A percentile compares a stretch with the other conserved stretches of the same genome.
Evolutionary conservation across 2,329 filamentous ascomycete genomes (phyloP).

Genomic region (Phialophora expanda): DNA sequence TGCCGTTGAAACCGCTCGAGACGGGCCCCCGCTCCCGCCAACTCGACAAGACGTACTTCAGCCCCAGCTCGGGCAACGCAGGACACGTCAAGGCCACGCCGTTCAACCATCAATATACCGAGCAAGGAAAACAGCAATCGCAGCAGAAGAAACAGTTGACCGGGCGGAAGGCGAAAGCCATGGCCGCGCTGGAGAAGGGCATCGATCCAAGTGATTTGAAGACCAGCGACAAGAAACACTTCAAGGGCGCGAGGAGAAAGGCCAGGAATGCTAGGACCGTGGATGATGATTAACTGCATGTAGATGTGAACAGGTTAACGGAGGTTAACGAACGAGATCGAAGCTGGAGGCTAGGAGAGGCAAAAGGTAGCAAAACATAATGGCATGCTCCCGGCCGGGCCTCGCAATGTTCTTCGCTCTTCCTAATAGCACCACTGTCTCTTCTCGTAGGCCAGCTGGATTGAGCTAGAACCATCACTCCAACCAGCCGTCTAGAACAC

Average conservation of each 20-base stretch:
- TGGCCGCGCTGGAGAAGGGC: constrained; percentile 83
- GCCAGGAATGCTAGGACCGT: constrained; percentile 60
- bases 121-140: constrained; percentile 74
- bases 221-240: constrained; percentile 84
- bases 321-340: too few species aligned
- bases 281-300: constrained; percentile 38
- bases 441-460: neutral
- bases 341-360: too few species aligned
- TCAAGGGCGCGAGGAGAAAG: constrained; percentile 74
- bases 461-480: neutral
- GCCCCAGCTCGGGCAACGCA: constrained; percentile 58
- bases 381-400: too few species aligned
- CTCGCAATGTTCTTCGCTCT: too few species aligned
- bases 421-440: too few species aligned
- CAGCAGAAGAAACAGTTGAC: constrained; percentile 74
- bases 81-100: constrained; percentile 73
- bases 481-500: neutral
- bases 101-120: constrained; percentile 86
- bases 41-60: constrained; percentile 91
- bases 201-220: constrained; percentile 79
- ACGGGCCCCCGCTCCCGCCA: constrained; percentile 72
- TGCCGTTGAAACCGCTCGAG: constrained; percentile 15
- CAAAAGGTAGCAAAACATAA: too few species aligned
- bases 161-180: constrained; percentile 77
- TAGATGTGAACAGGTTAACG: too few species aligned